A percentile compares a stretch with the other conserved stretches of the same genome.
phyloP scores from a whole-genome alignment of 176 grass and related monocot genomes.

The Urochloa ruziziensis region DNA sequence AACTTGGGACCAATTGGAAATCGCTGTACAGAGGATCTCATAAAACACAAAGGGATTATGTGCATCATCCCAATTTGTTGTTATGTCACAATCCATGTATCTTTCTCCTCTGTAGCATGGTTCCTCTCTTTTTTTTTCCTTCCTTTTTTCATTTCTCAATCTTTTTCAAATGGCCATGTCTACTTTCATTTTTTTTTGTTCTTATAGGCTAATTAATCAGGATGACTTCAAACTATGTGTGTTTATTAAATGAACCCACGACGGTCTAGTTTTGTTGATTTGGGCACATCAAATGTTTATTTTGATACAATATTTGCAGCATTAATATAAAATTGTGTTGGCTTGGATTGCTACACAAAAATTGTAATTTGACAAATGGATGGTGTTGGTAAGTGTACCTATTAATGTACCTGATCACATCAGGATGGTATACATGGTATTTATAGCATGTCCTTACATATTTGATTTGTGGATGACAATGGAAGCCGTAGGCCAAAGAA shows the following conservation, averaged over 20 bases:
- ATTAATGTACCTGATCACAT: not conserved
- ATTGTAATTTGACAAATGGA: not conserved
- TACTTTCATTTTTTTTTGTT: not conserved
- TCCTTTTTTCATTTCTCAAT: slow-evolving; percentile 14
- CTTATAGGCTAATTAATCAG: not conserved
- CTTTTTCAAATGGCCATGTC: not conserved
- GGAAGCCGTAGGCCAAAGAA: not conserved
- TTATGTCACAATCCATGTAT: slow-evolving; percentile 34
- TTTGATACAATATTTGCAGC: not conserved
- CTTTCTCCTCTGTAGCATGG: slow-evolving; percentile 13
- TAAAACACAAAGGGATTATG: slow-evolving; percentile 28
- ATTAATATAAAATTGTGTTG: not conserved
- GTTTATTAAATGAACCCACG: no score
- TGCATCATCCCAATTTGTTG: slow-evolving; percentile 36
- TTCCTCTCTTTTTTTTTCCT: not conserved
- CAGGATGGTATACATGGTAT: not conserved
- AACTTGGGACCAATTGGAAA: slow-evolving; percentile 37
- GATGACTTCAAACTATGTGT: not conserved
- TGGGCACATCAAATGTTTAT: not conserved
- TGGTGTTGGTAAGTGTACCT: not conserved
- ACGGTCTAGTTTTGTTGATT: not conserved
- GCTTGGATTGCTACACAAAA: not conserved
- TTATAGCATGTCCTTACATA: not conserved
- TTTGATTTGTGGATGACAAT: slow-evolving; percentile 1
- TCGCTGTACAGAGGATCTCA: slow-evolving; percentile 18